A percentile compares a stretch with the other conserved stretches of the same genome.
These are phyloP conservation scores for Cucurbita maxima DNA, from an alignment of 306 rosid genomes.

Conservation along the genomic window DNA sequence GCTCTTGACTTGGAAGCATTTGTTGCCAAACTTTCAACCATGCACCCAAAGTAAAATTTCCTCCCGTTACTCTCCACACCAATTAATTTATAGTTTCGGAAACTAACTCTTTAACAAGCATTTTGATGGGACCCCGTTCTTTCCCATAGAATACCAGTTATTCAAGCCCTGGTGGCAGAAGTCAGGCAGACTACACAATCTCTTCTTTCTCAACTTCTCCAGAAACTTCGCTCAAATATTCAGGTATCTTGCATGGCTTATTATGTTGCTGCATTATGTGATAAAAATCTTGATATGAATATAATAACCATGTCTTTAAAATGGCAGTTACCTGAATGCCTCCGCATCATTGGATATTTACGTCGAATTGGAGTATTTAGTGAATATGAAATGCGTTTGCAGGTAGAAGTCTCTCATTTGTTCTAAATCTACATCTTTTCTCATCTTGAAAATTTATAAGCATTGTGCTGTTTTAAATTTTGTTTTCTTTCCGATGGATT, in stretches of 20 bases:
- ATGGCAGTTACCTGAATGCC: constrained; percentile 84
- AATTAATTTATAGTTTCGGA: background rate
- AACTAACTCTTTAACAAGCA: constrained; percentile 3
- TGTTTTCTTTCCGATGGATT: background rate
- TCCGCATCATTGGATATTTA: constrained; percentile 83
- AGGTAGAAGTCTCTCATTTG: constrained; percentile 27
- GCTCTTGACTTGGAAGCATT: constrained; percentile 93
- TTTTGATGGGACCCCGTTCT: constrained; percentile 3
- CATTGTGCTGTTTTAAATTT: background rate
- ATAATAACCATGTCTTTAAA: constrained; percentile 11
- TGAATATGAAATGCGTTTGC: constrained; percentile 92
- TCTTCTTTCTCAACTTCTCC: constrained; percentile 94
- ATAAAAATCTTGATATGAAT: constrained; percentile 3
- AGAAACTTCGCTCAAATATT: constrained; percentile 93
- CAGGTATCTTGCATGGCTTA: constrained; percentile 38
- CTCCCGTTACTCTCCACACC: background rate
- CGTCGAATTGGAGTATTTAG: constrained; percentile 89
- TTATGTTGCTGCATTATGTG: constrained; percentile 8
- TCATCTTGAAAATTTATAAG: background rate
- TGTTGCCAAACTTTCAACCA: constrained; percentile 80
- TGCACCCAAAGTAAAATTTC: constrained; percentile 81
- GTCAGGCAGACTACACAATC: constrained; percentile 85
- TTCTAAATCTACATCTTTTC: background rate
- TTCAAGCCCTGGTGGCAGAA: constrained; percentile 83
- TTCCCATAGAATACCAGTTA: constrained; percentile 45